These are phyloP conservation scores for Mucor racemosus DNA, from an alignment of 371 early-diverging fungal species.

Conservation along the genomic window DNA sequence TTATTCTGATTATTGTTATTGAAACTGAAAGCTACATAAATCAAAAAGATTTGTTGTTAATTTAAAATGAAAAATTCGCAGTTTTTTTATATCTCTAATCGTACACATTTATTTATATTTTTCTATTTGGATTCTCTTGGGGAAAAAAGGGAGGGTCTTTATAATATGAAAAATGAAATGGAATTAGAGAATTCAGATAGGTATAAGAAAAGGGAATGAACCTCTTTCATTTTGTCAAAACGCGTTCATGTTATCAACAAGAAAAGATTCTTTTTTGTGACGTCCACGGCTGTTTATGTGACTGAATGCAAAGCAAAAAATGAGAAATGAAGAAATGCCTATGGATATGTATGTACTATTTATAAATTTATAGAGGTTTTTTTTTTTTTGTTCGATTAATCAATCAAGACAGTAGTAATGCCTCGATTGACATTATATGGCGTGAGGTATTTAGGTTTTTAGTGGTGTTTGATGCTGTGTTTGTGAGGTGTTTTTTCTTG, in stretches of 20 bases:
- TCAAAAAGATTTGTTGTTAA: neutral
- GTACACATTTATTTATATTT: constrained; percentile 11
- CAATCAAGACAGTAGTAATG: constrained; percentile 13
- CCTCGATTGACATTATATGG: constrained; percentile 28
- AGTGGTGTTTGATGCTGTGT: neutral
- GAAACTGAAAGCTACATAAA: constrained; percentile 39
- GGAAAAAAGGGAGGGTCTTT: no score
- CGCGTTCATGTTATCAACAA: constrained; percentile 13
- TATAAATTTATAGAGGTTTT: neutral
- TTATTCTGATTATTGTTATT: constrained; percentile 31
- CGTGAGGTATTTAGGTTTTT: neutral
- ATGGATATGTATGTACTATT: neutral
- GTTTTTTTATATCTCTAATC: neutral
- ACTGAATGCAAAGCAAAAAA: neutral
- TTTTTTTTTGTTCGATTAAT: neutral
- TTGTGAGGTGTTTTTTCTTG: neutral
- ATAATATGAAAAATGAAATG: neutral
- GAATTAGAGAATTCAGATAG: neutral
- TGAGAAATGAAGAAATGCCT: no score
- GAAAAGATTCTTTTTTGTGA: constrained; percentile 11
- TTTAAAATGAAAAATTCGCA: neutral
- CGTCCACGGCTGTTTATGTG: constrained; percentile 3
- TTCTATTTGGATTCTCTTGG: neutral
- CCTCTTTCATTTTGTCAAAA: constrained; percentile 7
- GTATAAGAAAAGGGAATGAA: neutral